Conservation (phyloP, 177 flowering plant genomes). For the Vitis hybrid region DNA sequence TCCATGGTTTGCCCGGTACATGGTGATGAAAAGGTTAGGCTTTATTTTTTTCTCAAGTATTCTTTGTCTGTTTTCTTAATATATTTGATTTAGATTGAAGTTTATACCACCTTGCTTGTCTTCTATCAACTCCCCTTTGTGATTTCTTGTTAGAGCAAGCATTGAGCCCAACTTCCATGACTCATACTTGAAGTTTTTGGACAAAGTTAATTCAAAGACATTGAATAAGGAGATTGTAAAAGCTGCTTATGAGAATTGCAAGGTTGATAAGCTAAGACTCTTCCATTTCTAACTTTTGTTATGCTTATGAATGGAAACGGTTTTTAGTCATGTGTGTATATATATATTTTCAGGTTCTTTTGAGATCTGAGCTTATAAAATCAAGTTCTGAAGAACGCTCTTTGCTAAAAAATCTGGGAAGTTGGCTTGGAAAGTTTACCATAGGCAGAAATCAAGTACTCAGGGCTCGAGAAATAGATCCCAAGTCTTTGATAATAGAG, state of each 20-base stretch:
- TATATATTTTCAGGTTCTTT: constrained; percentile 63
- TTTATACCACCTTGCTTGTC: too few species aligned
- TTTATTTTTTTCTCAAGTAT: too few species aligned
- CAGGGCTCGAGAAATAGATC: constrained; percentile 89
- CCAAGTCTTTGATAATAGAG: constrained; percentile 87
- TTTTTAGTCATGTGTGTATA: not conserved
- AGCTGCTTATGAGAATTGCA: constrained; percentile 95
- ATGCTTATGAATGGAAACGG: not conserved
- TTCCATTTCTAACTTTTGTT: not conserved
- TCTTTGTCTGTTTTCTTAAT: too few species aligned
- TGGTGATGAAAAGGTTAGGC: constrained; percentile 95
- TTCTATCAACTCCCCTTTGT: not conserved
- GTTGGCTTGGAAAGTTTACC: constrained; percentile 99
- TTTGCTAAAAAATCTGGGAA: constrained; percentile 90
- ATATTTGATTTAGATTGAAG: too few species aligned
- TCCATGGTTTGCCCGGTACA: constrained; percentile 96
- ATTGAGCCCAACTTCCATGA: constrained; percentile 98
- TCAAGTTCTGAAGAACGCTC: constrained; percentile 99
- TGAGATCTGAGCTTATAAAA: constrained; percentile 93
- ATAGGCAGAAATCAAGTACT: constrained; percentile 91
- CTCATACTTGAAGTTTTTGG: constrained; percentile 88
- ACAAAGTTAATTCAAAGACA: constrained; percentile 72
- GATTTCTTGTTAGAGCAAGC: constrained; percentile 68
- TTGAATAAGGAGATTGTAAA: constrained; percentile 78
- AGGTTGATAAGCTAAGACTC: constrained; percentile 42